These are phyloP conservation scores for Begonia loranthoides DNA, from an alignment of 306 rosid species.

Conservation along the genomic window DNA sequence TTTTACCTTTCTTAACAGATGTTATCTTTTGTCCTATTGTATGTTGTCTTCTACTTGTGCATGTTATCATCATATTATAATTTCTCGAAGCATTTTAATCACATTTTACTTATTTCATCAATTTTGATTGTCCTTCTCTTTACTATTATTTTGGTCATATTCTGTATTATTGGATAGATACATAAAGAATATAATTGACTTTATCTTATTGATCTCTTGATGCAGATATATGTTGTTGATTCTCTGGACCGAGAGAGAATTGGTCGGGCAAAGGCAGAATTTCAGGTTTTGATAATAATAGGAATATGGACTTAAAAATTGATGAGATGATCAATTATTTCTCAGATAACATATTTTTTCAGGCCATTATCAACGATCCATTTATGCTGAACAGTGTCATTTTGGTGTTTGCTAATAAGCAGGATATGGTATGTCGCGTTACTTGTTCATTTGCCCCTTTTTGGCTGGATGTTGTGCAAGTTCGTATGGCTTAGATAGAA, in stretches of 20 bases:
- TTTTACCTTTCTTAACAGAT: background rate
- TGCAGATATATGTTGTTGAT: constrained; percentile 90
- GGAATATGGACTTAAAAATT: constrained; percentile 9
- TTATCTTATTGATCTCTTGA: background rate
- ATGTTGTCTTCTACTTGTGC: constrained; percentile 1
- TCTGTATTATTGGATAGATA: no score
- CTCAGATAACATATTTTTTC: constrained; percentile 25
- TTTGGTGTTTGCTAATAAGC: constrained; percentile 94
- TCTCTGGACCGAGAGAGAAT: constrained; percentile 94
- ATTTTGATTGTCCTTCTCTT: background rate
- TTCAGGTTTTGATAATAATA: constrained; percentile 50
- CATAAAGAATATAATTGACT: background rate
- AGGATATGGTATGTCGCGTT: constrained; percentile 64
- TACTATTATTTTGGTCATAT: no score
- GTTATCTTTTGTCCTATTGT: no score
- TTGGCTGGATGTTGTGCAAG: no score
- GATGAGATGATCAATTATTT: constrained; percentile 4
- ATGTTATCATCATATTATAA: background rate
- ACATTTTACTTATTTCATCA: background rate
- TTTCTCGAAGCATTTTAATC: background rate
- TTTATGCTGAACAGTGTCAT: constrained; percentile 94
- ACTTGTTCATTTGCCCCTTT: background rate
- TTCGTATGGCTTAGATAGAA: no score
- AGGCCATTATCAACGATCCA: constrained; percentile 91
- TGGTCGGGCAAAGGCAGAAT: constrained; percentile 73